Evolutionary conservation across 352 stramenopile genomes (phyloP).

Genomic region (Phytopythium ostracodes): DNA sequence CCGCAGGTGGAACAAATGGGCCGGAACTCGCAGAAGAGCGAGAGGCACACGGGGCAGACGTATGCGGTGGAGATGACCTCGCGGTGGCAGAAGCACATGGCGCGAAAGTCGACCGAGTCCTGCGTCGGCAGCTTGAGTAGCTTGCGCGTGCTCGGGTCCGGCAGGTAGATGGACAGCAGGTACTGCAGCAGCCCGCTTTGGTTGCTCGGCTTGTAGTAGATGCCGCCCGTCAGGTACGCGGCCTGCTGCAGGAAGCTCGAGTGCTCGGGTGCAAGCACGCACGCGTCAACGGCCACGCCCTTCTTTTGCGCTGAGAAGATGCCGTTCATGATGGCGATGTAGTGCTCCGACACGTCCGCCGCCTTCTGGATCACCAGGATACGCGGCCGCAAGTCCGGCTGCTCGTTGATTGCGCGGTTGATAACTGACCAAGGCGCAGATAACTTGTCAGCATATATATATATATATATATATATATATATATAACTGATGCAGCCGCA

Average conservation of each 20-base stretch:
- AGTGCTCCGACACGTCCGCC: slow-evolving; percentile 80
- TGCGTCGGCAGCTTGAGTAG: slow-evolving; percentile 81
- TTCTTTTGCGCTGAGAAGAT: slow-evolving; percentile 90
- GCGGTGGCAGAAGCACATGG: slow-evolving; percentile 89
- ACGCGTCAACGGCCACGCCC: slow-evolving; percentile 75
- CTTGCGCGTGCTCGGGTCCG: slow-evolving; percentile 73
- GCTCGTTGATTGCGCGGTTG: slow-evolving; percentile 78
- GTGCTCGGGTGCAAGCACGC: slow-evolving; percentile 65
- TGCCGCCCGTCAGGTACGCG: slow-evolving; percentile 79
- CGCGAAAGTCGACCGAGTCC: slow-evolving; percentile 84
- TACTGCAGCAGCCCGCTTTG: slow-evolving; percentile 74
- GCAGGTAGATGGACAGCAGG: slow-evolving; percentile 83
- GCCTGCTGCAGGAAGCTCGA: slow-evolving; percentile 88
- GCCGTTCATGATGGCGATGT: slow-evolving; percentile 89
- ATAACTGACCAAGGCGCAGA: slow-evolving; percentile 49
- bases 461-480: no score
- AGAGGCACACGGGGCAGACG: slow-evolving; percentile 86
- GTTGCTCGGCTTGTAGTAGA: slow-evolving; percentile 84
- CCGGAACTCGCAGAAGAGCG: slow-evolving; percentile 85
- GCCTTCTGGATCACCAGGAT: slow-evolving; percentile 85
- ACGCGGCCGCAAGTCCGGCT: slow-evolving; percentile 67
- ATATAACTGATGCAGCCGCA: no score
- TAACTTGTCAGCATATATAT: background rate
- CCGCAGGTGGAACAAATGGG: slow-evolving; percentile 86
- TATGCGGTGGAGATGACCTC: slow-evolving; percentile 78